A percentile compares a stretch with the other conserved stretches of the same genome.
phyloP scores from a whole-genome alignment of 2,329 filamentous ascomycete species.

The Penicillium fuscoglaucum region DNA sequence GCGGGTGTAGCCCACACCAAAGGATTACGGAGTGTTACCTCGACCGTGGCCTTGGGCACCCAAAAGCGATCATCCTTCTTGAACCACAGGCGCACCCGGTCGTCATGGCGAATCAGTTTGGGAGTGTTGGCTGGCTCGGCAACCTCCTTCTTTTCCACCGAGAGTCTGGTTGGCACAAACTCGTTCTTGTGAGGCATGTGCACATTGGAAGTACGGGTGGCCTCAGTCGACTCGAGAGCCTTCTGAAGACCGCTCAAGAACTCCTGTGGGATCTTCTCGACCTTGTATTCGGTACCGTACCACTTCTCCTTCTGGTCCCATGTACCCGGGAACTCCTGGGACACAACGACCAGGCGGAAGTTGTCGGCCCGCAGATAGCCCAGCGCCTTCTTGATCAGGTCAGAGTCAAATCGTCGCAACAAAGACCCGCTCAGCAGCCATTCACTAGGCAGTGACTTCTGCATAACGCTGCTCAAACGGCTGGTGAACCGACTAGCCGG shows the following conservation, averaged over 20 bases:
- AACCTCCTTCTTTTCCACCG: constrained; percentile 94
- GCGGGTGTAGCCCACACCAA: constrained; percentile 76
- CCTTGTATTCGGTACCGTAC: constrained; percentile 94
- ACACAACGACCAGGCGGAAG: constrained; percentile 79
- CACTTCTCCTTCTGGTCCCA: constrained; percentile 92
- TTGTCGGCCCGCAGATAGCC: constrained; percentile 80
- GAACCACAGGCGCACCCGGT: constrained; percentile 81
- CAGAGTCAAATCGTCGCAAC: constrained; percentile 75
- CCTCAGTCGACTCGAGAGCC: constrained; percentile 59
- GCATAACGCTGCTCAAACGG: constrained; percentile 82
- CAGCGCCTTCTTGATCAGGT: constrained; percentile 72
- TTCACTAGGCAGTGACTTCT: constrained; percentile 81
- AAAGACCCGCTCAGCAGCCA: constrained; percentile 81
- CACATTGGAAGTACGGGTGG: constrained; percentile 66
- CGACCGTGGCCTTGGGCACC: constrained; percentile 90
- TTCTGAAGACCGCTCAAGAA: constrained; percentile 70
- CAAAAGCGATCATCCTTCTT: constrained; percentile 99
- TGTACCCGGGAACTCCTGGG: constrained; percentile 76
- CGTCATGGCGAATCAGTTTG: constrained; percentile 80
- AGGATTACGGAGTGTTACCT: constrained; percentile 77
- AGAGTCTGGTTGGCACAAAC: constrained; percentile 89
- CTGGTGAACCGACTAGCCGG: constrained; percentile 88
- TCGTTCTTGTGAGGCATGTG: constrained; percentile 92
- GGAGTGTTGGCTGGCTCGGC: constrained; percentile 71
- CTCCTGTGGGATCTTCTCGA: constrained; percentile 74